Conservation (phyloP, 495 filamentous ascomycete species). For the Chaetomium fimeti region DNA sequence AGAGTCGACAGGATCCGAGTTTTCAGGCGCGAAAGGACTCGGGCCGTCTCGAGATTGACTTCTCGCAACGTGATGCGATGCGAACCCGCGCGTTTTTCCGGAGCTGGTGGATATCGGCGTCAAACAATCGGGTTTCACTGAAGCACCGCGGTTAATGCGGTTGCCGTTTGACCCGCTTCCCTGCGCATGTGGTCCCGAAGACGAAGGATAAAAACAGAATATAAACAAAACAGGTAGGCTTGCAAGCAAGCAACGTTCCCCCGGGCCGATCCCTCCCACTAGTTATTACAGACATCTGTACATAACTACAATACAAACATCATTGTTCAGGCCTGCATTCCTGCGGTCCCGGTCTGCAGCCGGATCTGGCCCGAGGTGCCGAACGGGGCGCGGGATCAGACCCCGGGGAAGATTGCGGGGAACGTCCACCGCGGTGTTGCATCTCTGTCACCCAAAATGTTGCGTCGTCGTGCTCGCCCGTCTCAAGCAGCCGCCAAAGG, state of each 20-base stretch:
- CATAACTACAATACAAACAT: background rate
- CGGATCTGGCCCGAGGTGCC: background rate
- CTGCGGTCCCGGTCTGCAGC: too few species aligned
- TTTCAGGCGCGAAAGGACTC: too few species aligned
- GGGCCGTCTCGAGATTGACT: too few species aligned
- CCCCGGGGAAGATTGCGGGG: background rate
- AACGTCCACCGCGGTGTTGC: background rate
- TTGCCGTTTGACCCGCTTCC: too few species aligned
- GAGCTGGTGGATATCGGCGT: background rate
- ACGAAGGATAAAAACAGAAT: background rate
- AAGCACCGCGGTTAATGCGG: background rate
- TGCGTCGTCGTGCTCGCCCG: background rate
- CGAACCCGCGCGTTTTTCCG: too few species aligned
- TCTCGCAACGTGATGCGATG: too few species aligned
- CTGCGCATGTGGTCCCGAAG: conserved; percentile 7
- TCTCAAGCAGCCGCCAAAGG: too few species aligned
- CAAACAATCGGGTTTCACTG: background rate
- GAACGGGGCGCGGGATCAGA: background rate
- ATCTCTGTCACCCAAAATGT: background rate
- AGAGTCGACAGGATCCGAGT: too few species aligned
- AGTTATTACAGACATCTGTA: background rate
- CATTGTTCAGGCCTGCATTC: too few species aligned
- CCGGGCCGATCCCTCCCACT: background rate
- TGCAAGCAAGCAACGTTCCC: background rate
- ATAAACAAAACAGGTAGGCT: background rate